Evolutionary conservation across 2,329 filamentous ascomycete genomes (phyloP).

Genomic region (Arthrobotrys conoides): DNA sequence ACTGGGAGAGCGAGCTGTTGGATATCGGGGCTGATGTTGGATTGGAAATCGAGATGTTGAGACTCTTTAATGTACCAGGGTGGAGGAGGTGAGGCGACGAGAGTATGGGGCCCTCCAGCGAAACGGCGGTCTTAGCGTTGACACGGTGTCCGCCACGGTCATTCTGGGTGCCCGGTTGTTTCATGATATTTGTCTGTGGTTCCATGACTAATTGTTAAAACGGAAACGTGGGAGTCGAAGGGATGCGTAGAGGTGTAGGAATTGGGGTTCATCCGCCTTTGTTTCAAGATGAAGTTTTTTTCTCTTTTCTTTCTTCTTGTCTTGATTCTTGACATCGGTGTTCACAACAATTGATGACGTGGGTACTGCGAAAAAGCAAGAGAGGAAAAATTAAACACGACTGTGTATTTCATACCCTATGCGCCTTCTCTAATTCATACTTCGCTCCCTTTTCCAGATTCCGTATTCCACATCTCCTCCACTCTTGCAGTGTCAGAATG

Average conservation of each 20-base stretch:
- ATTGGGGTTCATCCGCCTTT: not conserved
- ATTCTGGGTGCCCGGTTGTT: slow-evolving; percentile 68
- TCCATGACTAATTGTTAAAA: slow-evolving; percentile 46
- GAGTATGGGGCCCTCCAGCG: slow-evolving; percentile 52
- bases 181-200: slow-evolving; percentile 57
- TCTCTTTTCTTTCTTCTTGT: not conserved
- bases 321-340: not conserved
- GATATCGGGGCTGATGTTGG: slow-evolving; percentile 57
- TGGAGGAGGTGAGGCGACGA: slow-evolving; percentile 57
- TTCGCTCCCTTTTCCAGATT: slow-evolving; percentile 89
- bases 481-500: slow-evolving; percentile 91
- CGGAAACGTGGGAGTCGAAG: slow-evolving; percentile 1
- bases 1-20: slow-evolving; percentile 41
- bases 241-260: not conserved
- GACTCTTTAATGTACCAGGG: slow-evolving; percentile 40
- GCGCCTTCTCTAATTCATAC: slow-evolving; percentile 89
- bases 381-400: slow-evolving; percentile 33
- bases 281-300: not conserved
- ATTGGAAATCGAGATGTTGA: slow-evolving; percentile 57
- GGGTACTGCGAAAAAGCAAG: slow-evolving; percentile 75
- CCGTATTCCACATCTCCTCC: slow-evolving; percentile 86
- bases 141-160: slow-evolving; percentile 70
- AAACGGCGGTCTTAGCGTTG: slow-evolving; percentile 52
- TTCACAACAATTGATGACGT: not conserved
- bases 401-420: slow-evolving; percentile 73